Evolutionary conservation across 2,329 filamentous ascomycete species (phyloP).

Genomic region (Clonostachys byssicola): DNA sequence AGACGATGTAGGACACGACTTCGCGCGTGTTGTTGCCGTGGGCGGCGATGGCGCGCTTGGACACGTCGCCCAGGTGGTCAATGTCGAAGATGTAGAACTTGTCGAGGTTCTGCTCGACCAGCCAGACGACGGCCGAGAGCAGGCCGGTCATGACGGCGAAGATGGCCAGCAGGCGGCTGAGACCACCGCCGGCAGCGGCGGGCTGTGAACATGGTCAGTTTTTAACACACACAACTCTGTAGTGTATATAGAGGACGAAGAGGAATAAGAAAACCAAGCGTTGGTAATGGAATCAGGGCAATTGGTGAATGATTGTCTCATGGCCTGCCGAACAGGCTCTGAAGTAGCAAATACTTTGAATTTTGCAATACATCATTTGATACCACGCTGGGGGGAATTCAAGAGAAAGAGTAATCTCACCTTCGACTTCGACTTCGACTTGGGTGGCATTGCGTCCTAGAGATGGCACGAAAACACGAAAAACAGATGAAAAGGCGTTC

Average conservation of each 20-base stretch:
- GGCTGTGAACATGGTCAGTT: neutral
- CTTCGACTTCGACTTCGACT: slow-evolving; percentile 77
- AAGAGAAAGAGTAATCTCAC: slow-evolving; percentile 49
- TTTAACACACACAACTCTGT: neutral
- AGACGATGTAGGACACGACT: slow-evolving; percentile 66
- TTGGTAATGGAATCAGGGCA: slow-evolving; percentile 63
- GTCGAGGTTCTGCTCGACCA: slow-evolving; percentile 54
- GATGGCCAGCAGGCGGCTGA: slow-evolving; percentile 36
- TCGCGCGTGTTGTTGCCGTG: slow-evolving; percentile 73
- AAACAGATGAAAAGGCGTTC: neutral
- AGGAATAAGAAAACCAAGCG: neutral
- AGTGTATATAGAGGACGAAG: neutral
- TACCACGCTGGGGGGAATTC: neutral
- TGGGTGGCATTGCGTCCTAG: neutral
- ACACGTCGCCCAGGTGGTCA: slow-evolving; percentile 63
- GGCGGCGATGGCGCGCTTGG: slow-evolving; percentile 57
- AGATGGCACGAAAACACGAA: neutral
- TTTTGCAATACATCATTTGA: slow-evolving; percentile 85
- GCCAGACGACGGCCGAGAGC: slow-evolving; percentile 47
- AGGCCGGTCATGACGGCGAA: slow-evolving; percentile 50
- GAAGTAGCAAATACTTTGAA: slow-evolving; percentile 99
- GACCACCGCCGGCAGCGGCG: slow-evolving; percentile 11
- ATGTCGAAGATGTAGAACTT: slow-evolving; percentile 74
- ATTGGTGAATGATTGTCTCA: slow-evolving; percentile 96
- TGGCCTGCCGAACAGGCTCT: slow-evolving; percentile 80